Base-by-base conservation (phyloP, 352 stramenopile genomes). In the Globisporangium alternatum region DNA sequence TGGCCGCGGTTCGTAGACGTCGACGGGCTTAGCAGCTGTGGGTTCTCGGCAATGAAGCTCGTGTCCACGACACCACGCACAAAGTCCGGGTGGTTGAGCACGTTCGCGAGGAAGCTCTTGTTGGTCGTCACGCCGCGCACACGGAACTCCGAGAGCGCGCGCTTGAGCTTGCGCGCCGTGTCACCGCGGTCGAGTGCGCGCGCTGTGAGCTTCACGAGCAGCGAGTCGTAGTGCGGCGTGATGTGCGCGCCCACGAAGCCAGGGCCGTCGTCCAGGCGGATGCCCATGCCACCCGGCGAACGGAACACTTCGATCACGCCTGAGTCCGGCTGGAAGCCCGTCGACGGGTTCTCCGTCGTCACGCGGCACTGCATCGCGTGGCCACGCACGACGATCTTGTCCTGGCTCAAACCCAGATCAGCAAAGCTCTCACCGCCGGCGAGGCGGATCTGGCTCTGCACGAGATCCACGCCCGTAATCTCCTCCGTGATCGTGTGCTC, bases 321-420 rank as follows among this genome's bases (percentile, higher is more conserved):
- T 35, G 95, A 98, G 81, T 99, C 96, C 2, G 97, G 97, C 62
- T 93, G 88, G 78, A 99, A 99, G 64, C 98, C 91, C 58, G 90
- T 91, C 58, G 83, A 86, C 12, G 96, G 90, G 70, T 98, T 92
- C 73, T 99, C 97, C 4, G 97, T 98, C 8, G 95, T 99, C 39
- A 99, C 94, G 74, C 97, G 90, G 76, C 90, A 98, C 74, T 99
- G 95, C 83, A 99, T 99, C 49, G 96, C 97, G 76, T 98, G 94
- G 33, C 96, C 96, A 56, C 71, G 88, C 49, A 78, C 88, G 60
- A 79, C 74, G 65, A 99, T 98, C 62, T 97, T 91, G 51, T 98
- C 92, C 80, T 99, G 96, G 48, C 80, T 90, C 53, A 99, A 77
- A 2, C 96, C 96, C 6, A 99, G 70, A 48, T 99, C 92, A 35